Conservation (phyloP, 441 rosid genomes). For the Flueggea neowawraea region DNA sequence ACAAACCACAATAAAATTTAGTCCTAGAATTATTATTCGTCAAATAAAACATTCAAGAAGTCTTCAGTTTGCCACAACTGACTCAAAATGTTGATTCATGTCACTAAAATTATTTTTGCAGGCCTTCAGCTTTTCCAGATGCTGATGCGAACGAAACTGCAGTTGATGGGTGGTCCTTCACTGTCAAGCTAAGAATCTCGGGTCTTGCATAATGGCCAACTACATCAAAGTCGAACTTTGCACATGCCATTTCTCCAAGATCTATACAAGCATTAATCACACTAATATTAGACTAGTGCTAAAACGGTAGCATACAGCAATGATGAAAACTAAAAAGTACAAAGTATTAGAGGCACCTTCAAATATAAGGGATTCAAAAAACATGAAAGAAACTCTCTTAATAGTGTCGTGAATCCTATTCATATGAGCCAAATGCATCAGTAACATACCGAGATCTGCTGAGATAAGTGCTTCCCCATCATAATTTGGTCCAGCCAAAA, state of each 20-base stretch:
- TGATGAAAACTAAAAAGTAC: too few species aligned
- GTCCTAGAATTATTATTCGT: too few species aligned
- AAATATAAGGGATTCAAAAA: too few species aligned
- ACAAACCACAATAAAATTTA: too few species aligned
- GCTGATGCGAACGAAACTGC: conserved; percentile 62
- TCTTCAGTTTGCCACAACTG: neutral
- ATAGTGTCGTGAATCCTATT: too few species aligned
- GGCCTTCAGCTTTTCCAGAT: conserved; percentile 34
- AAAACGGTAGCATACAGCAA: too few species aligned
- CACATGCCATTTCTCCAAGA: conserved; percentile 86
- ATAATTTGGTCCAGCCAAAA: conserved; percentile 86
- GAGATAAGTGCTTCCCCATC: conserved; percentile 80
- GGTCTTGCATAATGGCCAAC: conserved; percentile 94
- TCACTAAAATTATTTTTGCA: conserved; percentile 14
- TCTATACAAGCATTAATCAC: conserved; percentile 33
- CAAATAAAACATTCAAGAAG: neutral
- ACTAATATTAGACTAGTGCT: neutral
- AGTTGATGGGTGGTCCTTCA: conserved; percentile 68
- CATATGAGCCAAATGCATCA: neutral
- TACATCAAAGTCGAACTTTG: conserved; percentile 89
- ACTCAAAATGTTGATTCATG: neutral
- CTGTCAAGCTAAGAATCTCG: conserved; percentile 84
- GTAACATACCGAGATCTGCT: conserved; percentile 71
- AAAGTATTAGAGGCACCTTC: too few species aligned
- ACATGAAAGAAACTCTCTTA: too few species aligned